Evolutionary conservation across 1,284 basidiomycete species (phyloP), one percentile per base, ranked within the genome.

Genomic region (Sutorius eximius): DNA sequence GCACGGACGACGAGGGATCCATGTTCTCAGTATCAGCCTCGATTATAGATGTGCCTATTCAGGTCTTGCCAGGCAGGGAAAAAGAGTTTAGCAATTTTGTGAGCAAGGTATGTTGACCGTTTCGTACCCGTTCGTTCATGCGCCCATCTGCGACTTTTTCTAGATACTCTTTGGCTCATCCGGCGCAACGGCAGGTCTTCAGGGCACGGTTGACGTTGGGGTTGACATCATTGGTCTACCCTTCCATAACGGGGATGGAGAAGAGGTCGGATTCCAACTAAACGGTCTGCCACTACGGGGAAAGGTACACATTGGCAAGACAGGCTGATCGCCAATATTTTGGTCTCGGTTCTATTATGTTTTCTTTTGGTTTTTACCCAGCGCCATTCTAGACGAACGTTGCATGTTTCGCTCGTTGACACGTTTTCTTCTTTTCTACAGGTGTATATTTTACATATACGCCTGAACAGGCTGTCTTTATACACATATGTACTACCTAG

Each of bases 11-110:
- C 3, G 79, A 81, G 20, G 85, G 83, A 1, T 75, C 79, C 1
- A 73, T 75, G 8, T 83, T 84, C 59, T 73, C 74, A 2, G 80
- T 91, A 5, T 76, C 77, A 0, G 86, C 89, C 5, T 76, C 77
- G 59, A 79, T 91, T 43, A 76, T 79, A 1, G 86, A 91, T 61
- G 84, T 89, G 15, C 87, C 89, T 12, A 71, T 91, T 29, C 74
- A 89, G 54, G 86, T 91, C 16, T 73, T 91, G 1, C 87, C 88
- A 0, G 88, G 89, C 4, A 77, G 89, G 44, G 79, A 89, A 68
- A 80, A 77, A 55, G 81, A 87, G 60, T 89, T 91, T 60, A 82
- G 85, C 56, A 76, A 78, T 56, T 91, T 91, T 58, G 81, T 91
- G 16, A 73, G 78, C 59, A 91, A 91, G 82, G 88, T 87, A 49